phyloP scores from a whole-genome alignment of 2,329 filamentous ascomycete genomes.

The Alternaria alternata region DNA sequence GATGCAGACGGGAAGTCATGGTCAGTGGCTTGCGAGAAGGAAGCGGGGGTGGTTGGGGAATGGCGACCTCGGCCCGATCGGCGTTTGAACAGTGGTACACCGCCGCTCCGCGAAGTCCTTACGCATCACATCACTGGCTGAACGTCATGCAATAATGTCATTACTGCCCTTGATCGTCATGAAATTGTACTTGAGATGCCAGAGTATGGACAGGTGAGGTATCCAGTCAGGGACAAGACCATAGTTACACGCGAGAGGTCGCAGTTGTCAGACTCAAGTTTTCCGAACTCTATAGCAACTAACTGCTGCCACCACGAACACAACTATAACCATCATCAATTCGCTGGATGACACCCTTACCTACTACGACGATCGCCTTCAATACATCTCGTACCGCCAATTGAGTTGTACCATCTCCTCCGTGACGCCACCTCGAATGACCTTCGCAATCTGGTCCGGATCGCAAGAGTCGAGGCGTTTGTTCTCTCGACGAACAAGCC shows the following conservation, averaged over 20 bases:
- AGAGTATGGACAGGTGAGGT: not conserved
- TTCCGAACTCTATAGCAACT: not conserved
- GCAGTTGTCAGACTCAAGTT: too few species aligned
- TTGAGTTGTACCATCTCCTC: slow-evolving; percentile 31
- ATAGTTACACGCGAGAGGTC: not conserved
- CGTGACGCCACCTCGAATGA: slow-evolving; percentile 32
- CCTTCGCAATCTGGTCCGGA: slow-evolving; percentile 27
- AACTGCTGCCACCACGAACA: not conserved
- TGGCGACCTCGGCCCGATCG: not conserved
- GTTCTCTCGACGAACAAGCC: slow-evolving; percentile 33
- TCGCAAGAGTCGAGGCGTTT: slow-evolving; percentile 22
- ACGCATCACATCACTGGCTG: not conserved
- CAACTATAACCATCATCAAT: not conserved
- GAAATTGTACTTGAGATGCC: not conserved
- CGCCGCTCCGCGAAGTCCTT: not conserved
- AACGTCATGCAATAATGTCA: not conserved
- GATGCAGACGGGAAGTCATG: not conserved
- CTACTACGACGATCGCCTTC: not conserved
- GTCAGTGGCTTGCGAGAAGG: not conserved
- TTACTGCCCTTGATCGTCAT: not conserved
- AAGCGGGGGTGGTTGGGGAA: not conserved
- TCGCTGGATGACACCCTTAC: not conserved
- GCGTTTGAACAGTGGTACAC: not conserved
- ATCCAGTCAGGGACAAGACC: not conserved
- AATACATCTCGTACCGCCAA: slow-evolving; percentile 38